These are phyloP conservation scores for Aegle marmelos DNA, from an alignment of 345 rosid species.

Conservation along the genomic window DNA sequence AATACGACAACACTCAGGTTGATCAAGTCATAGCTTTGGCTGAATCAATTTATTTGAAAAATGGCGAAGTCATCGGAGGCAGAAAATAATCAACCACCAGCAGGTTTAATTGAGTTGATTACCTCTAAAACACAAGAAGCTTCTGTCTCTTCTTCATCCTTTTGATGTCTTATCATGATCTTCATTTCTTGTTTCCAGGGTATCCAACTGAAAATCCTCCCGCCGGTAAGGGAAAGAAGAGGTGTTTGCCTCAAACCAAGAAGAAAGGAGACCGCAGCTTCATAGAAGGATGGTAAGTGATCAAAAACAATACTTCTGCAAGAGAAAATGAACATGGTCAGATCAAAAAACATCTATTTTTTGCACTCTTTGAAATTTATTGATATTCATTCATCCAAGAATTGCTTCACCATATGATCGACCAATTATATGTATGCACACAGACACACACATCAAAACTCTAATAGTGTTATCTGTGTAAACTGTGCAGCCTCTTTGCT, in stretches of 20 bases:
- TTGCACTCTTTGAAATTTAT: too few species aligned
- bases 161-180: not conserved
- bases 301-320: too few species aligned
- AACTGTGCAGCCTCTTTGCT: constrained; percentile 46
- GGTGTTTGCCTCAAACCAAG: constrained; percentile 30
- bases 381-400: too few species aligned
- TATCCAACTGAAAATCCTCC: constrained; percentile 38
- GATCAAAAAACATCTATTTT: too few species aligned
- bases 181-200: constrained; percentile 22
- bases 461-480: not conserved
- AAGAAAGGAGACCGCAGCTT: constrained; percentile 57
- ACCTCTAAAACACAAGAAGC: not conserved
- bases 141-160: not conserved
- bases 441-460: not conserved
- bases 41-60: not conserved
- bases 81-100: constrained; percentile 23
- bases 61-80: constrained; percentile 23
- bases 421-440: not conserved
- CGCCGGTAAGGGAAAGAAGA: constrained; percentile 21
- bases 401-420: not conserved
- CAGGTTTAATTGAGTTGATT: constrained; percentile 19
- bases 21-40: not conserved
- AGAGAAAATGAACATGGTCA: too few species aligned
- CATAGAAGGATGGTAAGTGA: constrained; percentile 59
- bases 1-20: not conserved